Percentiles rank a stretch among this genome's conserved stretches.
Conservation (phyloP, 345 rosid genomes). For the Carallia brachiata region DNA sequence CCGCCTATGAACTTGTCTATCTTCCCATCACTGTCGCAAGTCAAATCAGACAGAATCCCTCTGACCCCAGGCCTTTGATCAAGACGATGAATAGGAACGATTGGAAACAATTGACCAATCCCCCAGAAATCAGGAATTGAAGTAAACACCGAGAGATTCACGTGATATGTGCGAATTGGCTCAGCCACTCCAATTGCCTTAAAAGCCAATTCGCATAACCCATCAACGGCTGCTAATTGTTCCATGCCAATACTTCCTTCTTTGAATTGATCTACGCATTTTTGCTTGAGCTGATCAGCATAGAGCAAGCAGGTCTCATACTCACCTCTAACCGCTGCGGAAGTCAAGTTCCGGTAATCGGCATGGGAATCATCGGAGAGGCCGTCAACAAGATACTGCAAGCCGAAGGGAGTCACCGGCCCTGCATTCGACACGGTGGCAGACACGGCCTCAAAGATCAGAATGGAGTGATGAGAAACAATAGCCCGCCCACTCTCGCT, state of each 20-base stretch:
- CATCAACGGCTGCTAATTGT: slow-evolving; percentile 81
- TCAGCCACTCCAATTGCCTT: slow-evolving; percentile 54
- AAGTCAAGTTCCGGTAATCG: slow-evolving; percentile 46
- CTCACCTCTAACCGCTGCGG: slow-evolving; percentile 64
- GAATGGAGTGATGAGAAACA: slow-evolving; percentile 83
- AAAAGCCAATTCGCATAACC: slow-evolving; percentile 65
- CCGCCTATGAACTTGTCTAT: slow-evolving; percentile 89
- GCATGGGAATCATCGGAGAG: slow-evolving; percentile 61
- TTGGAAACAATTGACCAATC: slow-evolving; percentile 86
- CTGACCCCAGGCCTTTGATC: slow-evolving; percentile 67
- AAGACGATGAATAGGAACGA: slow-evolving; percentile 79
- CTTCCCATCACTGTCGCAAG: slow-evolving; percentile 95
- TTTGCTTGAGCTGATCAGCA: slow-evolving; percentile 81
- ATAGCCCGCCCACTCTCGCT: slow-evolving; percentile 93
- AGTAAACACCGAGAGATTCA: slow-evolving; percentile 84
- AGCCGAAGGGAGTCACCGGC: slow-evolving; percentile 27
- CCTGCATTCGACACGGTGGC: slow-evolving; percentile 14
- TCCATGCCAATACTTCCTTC: slow-evolving; percentile 77
- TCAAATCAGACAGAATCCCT: slow-evolving; percentile 82
- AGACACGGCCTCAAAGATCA: slow-evolving; percentile 80
- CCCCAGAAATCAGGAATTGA: slow-evolving; percentile 99
- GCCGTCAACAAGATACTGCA: slow-evolving; percentile 58
- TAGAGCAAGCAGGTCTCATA: slow-evolving; percentile 59
- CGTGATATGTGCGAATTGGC: slow-evolving; percentile 62
- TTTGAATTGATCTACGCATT: slow-evolving; percentile 73